A percentile compares a stretch with the other conserved stretches of the same genome.
Conservation (phyloP, 805 yeast species). For the Jamesozyma lodderae region DNA sequence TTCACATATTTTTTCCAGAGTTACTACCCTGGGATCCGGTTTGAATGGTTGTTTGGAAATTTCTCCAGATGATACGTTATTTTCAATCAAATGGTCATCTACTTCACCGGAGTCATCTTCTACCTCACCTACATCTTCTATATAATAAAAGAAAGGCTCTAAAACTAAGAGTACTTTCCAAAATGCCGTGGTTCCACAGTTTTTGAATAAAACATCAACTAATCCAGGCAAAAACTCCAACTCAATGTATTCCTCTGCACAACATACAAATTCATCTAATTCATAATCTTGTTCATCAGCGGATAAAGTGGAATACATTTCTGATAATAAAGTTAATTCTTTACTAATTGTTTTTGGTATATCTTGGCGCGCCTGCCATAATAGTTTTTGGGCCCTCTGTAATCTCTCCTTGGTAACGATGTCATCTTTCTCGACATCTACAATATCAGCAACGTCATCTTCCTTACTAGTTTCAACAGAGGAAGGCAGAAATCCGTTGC, state of each 20-base stretch:
- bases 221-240: conserved; percentile 28
- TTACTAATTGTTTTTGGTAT: conserved; percentile 31
- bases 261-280: conserved; percentile 30
- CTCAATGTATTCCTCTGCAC: conserved; percentile 32
- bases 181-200: conserved; percentile 24
- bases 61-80: neutral
- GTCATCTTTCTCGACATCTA: conserved; percentile 7
- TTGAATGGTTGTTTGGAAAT: conserved; percentile 12
- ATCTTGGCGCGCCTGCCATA: conserved; percentile 30
- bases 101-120: conserved; percentile 12
- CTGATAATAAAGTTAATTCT: conserved; percentile 28
- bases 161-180: conserved; percentile 31
- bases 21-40: conserved; percentile 30
- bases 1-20: conserved; percentile 31
- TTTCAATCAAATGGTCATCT: conserved; percentile 5
- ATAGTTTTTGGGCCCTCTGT: conserved; percentile 25
- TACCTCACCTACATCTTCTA: conserved; percentile 27
- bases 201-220: conserved; percentile 25
- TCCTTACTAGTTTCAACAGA: neutral
- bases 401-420: conserved; percentile 21
- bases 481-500: conserved; percentile 26
- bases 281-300: conserved; percentile 32
- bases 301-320: conserved; percentile 30
- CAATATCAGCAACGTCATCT: neutral
- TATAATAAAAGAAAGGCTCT: conserved; percentile 31